Evolutionary conservation across 2,329 filamentous ascomycete genomes (phyloP).

Genomic region (Nemania abortiva): DNA sequence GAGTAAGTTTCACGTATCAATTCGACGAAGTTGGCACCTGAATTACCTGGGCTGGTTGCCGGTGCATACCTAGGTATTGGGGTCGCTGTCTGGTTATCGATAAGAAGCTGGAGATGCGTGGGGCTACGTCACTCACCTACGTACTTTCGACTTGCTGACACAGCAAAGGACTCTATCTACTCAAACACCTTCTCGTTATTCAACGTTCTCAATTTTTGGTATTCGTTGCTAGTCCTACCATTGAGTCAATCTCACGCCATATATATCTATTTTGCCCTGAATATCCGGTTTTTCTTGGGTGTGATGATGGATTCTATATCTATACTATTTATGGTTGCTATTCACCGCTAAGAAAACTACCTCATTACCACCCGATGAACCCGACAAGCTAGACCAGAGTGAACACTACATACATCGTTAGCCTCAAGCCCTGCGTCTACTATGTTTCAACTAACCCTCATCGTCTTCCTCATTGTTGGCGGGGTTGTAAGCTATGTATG

Average conservation of each 20-base stretch:
- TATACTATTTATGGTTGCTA: conserved; percentile 28
- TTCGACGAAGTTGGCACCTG: too few species aligned
- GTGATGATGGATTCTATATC: conserved; percentile 35
- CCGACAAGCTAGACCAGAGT: background rate
- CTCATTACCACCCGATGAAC: background rate
- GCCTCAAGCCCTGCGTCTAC: conserved; percentile 3
- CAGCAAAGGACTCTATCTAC: background rate
- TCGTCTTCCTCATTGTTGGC: conserved; percentile 54
- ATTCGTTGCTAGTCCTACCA: background rate
- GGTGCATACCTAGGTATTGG: too few species aligned
- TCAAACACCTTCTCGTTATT: background rate
- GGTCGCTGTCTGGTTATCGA: background rate
- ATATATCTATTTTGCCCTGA: conserved; percentile 7
- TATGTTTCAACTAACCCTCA: conserved; percentile 54
- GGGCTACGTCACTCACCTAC: background rate
- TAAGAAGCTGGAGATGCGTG: background rate
- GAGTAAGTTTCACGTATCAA: too few species aligned
- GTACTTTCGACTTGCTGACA: conserved; percentile 12
- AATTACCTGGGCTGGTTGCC: too few species aligned
- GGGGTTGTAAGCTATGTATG: conserved; percentile 59
- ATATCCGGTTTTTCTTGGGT: conserved; percentile 6
- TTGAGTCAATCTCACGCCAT: conserved; percentile 2
- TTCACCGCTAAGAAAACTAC: conserved; percentile 25
- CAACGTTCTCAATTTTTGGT: background rate
- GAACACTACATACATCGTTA: background rate